Evolutionary conservation across 2,329 filamentous ascomycete genomes (phyloP).

Genomic region (Fusarium sp.): DNA sequence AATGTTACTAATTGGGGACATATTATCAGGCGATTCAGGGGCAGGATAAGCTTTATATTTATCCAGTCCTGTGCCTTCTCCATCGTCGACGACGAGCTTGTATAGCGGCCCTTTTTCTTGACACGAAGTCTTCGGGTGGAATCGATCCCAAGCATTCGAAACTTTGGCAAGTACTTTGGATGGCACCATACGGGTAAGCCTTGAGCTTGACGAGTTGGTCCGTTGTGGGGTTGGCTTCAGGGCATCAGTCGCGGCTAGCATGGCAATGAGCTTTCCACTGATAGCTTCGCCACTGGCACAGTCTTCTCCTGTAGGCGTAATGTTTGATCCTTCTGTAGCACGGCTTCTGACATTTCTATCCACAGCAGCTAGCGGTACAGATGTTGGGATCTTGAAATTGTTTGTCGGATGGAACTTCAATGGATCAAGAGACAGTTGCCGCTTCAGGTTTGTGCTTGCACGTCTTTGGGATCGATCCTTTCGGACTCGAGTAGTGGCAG

Average conservation of each 20-base stretch:
- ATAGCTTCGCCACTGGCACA: constrained; percentile 43
- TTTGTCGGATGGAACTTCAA: constrained; percentile 36
- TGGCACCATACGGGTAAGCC: constrained; percentile 46
- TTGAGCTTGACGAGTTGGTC: constrained; percentile 30
- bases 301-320: neutral
- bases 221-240: constrained; percentile 47
- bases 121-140: constrained; percentile 45
- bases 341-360: constrained; percentile 28
- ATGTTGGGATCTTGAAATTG: constrained; percentile 8
- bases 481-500: constrained; percentile 22
- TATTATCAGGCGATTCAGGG: constrained; percentile 10
- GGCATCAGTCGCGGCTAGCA: constrained; percentile 52
- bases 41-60: constrained; percentile 12
- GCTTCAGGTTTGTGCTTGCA: constrained; percentile 27
- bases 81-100: neutral
- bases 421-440: constrained; percentile 31
- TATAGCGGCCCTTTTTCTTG: constrained; percentile 29
- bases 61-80: neutral
- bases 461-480: constrained; percentile 22
- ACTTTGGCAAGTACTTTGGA: constrained; percentile 51
- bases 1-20: constrained; percentile 46
- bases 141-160: constrained; percentile 49
- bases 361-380: constrained; percentile 19
- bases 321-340: neutral
- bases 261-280: constrained; percentile 50